These are phyloP conservation scores for Alternaria arborescens DNA, from an alignment of 2,329 filamentous ascomycete species.

Conservation along the genomic window DNA sequence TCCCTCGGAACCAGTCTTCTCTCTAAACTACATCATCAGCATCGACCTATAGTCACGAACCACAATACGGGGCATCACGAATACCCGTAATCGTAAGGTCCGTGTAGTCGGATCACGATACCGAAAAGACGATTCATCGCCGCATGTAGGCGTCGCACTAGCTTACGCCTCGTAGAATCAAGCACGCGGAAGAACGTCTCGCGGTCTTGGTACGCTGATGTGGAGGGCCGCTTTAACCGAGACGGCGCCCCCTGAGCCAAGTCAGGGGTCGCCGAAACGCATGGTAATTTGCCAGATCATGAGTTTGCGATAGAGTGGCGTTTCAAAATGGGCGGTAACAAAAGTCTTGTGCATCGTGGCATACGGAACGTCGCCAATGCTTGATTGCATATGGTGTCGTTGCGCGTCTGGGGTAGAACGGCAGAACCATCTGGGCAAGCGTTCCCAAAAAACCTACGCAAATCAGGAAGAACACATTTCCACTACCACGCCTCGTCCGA, in stretches of 20 bases:
- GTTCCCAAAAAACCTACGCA: neutral
- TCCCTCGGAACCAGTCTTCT: neutral
- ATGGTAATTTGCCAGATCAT: slow-evolving; percentile 1
- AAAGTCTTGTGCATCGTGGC: neutral
- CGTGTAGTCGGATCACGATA: slow-evolving; percentile 7
- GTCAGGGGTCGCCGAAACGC: slow-evolving; percentile 17
- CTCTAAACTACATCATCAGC: neutral
- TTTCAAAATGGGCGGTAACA: slow-evolving; percentile 1
- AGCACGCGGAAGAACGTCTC: slow-evolving; percentile 18
- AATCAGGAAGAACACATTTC: neutral
- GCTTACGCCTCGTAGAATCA: slow-evolving; percentile 13
- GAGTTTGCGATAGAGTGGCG: neutral
- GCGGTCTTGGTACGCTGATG: slow-evolving; percentile 24
- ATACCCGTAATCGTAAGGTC: neutral
- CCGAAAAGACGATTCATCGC: slow-evolving; percentile 2
- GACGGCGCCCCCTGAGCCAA: slow-evolving; percentile 11
- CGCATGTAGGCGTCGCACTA: slow-evolving; percentile 3
- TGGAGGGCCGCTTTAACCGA: slow-evolving; percentile 21
- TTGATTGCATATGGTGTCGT: neutral
- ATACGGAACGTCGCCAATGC: neutral
- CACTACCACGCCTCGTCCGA: neutral
- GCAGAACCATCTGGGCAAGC: neutral
- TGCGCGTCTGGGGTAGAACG: neutral
- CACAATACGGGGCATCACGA: neutral
- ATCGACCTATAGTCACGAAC: neutral